Evolutionary conservation across 2,329 filamentous ascomycete genomes (phyloP), one percentile per base, ranked within the genome.

Genomic region (Sclerotinia borealis): DNA sequence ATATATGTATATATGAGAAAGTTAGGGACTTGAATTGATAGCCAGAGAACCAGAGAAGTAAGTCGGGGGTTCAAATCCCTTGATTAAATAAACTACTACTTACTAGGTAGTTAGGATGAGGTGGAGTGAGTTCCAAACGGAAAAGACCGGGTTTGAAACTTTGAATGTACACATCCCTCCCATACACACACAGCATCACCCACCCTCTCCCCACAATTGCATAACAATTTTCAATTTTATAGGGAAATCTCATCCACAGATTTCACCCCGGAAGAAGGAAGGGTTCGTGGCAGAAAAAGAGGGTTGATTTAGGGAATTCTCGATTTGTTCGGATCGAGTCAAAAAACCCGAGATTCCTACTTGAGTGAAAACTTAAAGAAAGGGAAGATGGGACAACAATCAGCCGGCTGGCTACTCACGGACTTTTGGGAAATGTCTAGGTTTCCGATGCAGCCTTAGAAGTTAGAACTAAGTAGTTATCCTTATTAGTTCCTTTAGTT

Each of bases 141-240:
- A 22, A 22, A 56, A 58, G 54, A 58, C 54, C 54, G 54, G 54
- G 54, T 45, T 36, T 34, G 37, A 25, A 31, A n/a, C n/a, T n/a
- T n/a, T n/a, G n/a, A n/a, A n/a, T n/a, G n/a, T n/a, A n/a, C n/a
- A 56, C 37, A 55, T 43, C 52, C 25, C 37, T 55, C n/a, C n/a
- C n/a, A n/a, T n/a, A n/a, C n/a, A n/a, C n/a, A n/a, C n/a, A n/a
- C n/a, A n/a, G n/a, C n/a, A n/a, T n/a, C n/a, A n/a, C n/a, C n/a
- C n/a, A 31, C 27, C 37, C 36, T 55, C 52, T 55, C 31, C 37
- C 41, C 19, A 55, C 36, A 27, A 55, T 10, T 36, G 49, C 31
- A 37, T 52, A 52, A 10, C 9, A 25, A 4, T n/a, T 52, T 36
- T 51, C 49, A 4, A n/a, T 52, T 36, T 51, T 31, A 37, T 22